These are phyloP conservation scores for Paramecium sexaurelia DNA, from an alignment of 73 alveolate species.

Conservation along the genomic window DNA sequence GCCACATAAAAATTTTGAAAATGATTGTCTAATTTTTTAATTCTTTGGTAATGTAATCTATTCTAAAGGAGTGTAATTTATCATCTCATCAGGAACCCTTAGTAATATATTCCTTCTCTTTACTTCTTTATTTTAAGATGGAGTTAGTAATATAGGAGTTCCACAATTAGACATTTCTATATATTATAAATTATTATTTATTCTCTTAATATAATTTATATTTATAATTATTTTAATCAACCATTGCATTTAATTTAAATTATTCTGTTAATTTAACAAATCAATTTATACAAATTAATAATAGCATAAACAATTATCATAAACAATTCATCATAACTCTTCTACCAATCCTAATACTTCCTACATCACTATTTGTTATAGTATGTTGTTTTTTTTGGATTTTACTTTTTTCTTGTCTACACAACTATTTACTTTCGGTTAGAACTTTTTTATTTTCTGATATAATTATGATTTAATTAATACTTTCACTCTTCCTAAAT, in stretches of 20 bases:
- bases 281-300: background rate
- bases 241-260: background rate
- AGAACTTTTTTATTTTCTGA: background rate
- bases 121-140: background rate
- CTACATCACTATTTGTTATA: background rate
- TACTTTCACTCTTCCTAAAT: background rate
- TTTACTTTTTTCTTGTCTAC: no score
- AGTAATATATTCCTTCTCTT: constrained; percentile 2
- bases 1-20: constrained; percentile 10
- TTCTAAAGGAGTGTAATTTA: constrained; percentile 14
- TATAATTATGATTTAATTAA: no score
- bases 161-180: background rate
- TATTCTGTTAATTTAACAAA: background rate
- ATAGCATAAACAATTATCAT: background rate
- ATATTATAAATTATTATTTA: background rate
- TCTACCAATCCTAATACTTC: background rate
- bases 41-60: background rate
- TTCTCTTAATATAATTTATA: no score
- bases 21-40: background rate
- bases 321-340: background rate
- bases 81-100: constrained; percentile 9
- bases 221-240: background rate
- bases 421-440: no score
- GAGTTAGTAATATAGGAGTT: background rate
- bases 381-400: no score